Base-by-base conservation (phyloP, 2,329 filamentous ascomycete genomes). In the Aspergillus quadricinctus region DNA sequence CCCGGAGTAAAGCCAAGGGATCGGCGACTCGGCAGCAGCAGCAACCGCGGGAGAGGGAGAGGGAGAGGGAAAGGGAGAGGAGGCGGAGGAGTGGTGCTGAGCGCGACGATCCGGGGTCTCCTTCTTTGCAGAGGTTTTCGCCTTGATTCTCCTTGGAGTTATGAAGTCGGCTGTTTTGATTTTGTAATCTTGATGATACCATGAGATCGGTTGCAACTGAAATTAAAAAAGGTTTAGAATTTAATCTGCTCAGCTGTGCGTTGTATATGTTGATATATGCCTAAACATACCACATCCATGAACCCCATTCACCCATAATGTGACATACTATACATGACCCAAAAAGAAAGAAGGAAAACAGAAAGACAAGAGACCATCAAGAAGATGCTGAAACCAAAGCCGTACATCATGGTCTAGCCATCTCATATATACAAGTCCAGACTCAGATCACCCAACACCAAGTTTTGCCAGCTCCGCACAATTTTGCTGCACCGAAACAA, bases 11-110 rank as follows among this genome's bases (percentile, higher is more conserved):
- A 28, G 52, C 50, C 40, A 54, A 56, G 50, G 52, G 52, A 14
- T 53, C 61, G n/a, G 49, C 57, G 35, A 53, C 56, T 29, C 41
- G 50, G 11, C 43, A 46, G 17, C 31, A 29, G n/a, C 41, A 48
- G n/a, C 50, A 48, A 14, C 41, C 53, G 43, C 54, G 59, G 41
- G 60, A 61, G 55, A 54, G 63, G 53, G 64, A 65, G 23, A 23
- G 59, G 41, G 60, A 61, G 55, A 54, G 63, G 41, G 60, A 61
- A 53, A 54, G 63, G 53, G 64, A 65, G 25, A 56, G 61, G 35
- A 54, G 64, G 52, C 59, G 64, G 45, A 49, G 64, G 62, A 62
- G 58, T 54, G 61, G 58, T 29, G 61, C 57, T 6, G 61, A 59
- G 49, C 53, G 61, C 45, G 57, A 61, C 37, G 54, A 61, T 40